Evolutionary conservation across 805 yeast genomes (phyloP), one percentile per base, ranked within the genome.

Genomic region (Starmerella sirachaensis): DNA sequence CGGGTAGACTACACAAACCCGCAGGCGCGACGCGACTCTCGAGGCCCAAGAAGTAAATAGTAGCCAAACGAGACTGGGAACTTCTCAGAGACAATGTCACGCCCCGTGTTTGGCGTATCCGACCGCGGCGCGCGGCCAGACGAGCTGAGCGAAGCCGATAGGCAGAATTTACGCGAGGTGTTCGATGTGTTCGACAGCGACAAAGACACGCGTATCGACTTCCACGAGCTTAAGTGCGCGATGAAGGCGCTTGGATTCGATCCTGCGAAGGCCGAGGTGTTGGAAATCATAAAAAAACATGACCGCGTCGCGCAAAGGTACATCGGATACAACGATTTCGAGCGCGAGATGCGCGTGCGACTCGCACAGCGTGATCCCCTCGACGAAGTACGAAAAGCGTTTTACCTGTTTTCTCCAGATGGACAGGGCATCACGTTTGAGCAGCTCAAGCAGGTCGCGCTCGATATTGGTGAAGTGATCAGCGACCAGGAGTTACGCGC

Each of bases 161-260:
- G 40, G 14, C 42, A 81, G 53, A 95, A 88, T 55, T 83, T 86
- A 48, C 68, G 84, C 43, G 96, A 86, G 55, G 96, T 96, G 2
- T 88, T 88, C 55, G 71, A 78, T 34, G 65, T 88, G 22, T 91
- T 91, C 58, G 98, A 91, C 54, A 77, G 83, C 80, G 84, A 91
- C 59, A 75, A 74, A 42, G 97, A 91, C 57, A 93, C 95, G 3
- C 70, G 68, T 47, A 66, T 91, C 35, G 96, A 91, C 52, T 88
- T 81, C 57, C 97, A 91, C 53, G 97, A 88, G 52, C 65, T 84
- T 47, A 86, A 84, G 59, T 94, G 85, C 14, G 96, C 98, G 0
- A 74, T 91, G 64, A 64, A 93, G 38, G 98, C 98, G 0, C 65
- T 91, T 28, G 98, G 98, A 1, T 91, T 91, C 53, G 95, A 86